Conservation (phyloP, 1,284 basidiomycete genomes). For the Butyriboletus appendiculatus region DNA sequence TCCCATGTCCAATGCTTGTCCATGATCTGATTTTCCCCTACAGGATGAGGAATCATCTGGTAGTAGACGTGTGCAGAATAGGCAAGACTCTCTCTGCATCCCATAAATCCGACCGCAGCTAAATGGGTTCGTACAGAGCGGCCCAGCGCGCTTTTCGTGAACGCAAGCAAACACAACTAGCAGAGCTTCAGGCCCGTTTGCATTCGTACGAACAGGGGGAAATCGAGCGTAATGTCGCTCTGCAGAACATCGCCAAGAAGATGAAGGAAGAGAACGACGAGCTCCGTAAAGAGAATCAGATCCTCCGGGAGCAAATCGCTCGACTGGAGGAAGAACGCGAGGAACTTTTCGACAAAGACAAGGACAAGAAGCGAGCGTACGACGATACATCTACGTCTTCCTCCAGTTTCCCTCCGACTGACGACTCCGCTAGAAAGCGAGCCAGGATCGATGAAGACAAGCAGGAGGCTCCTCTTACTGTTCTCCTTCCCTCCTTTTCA, state of each 20-base stretch:
- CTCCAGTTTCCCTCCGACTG: conserved; percentile 26
- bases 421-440: conserved; percentile 41
- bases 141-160: conserved; percentile 92
- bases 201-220: conserved; percentile 89
- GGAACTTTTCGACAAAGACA: conserved; percentile 35
- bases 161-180: conserved; percentile 86
- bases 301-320: conserved; percentile 61
- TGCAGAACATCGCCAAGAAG: conserved; percentile 84
- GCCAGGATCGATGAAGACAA: conserved; percentile 38
- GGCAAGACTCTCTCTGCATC: conserved; percentile 41
- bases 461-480: conserved; percentile 31
- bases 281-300: conserved; percentile 63
- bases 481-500: conserved; percentile 27
- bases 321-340: conserved; percentile 49
- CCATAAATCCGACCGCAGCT: neutral
- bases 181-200: conserved; percentile 87
- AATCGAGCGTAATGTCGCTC: conserved; percentile 84
- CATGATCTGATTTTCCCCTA: conserved; percentile 10
- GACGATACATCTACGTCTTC: conserved; percentile 44
- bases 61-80: conserved; percentile 71
- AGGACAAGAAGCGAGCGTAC: conserved; percentile 56
- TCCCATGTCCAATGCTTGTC: neutral
- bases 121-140: conserved; percentile 51
- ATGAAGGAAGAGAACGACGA: conserved; percentile 86
- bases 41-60: conserved; percentile 56